Evolutionary conservation across 2,329 filamentous ascomycete genomes (phyloP), one percentile per base, ranked within the genome.

Genomic region (Fusarium marasasianum): DNA sequence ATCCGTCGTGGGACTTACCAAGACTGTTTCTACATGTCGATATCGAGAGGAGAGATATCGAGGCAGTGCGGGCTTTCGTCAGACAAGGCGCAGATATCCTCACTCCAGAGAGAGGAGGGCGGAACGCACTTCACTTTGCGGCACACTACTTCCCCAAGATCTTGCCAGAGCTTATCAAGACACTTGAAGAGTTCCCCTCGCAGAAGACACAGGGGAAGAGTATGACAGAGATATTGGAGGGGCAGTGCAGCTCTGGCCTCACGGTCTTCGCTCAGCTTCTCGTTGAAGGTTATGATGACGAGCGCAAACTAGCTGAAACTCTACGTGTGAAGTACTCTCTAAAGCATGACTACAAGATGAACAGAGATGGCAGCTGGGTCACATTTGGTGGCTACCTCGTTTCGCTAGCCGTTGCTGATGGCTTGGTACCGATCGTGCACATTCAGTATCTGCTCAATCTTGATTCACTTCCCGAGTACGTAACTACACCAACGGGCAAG

Each of bases 401-500:
- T 1, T 22, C 37, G 2, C 13, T 51, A 0, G 24, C 44, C 8
- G 44, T 47, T 4, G 45, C 45, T 1, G 37, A 60, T 33, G 62
- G 55, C 5, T 24, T 64, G 29, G 31, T 51, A 22, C 54, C 54
- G 1, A 22, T 60, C 4, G 55, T 51, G 1, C 37, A 59, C 11
- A 17, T 60, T 1, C 37, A 37, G 5, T 64, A 64, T 4, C 29
- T 64, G 3, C 33, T 64, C 0, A 26, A n/a, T 5, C 10, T 60
- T 7, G 17, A 51, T 33, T 6, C 31, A 24, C 44, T 20, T 9
- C 45, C 37, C 1, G 45, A 51, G 4, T 64, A 59, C 8, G 10
- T 3, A 5, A 43, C 29, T 3, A 22, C 29, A 0, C 31, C 29
- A 3, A 1, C 18, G 0, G 61, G 61, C 0, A 45, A 29, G 22